Evolutionary conservation across 805 yeast genomes (phyloP), one percentile per base, ranked within the genome.

Genomic region (Blastobotrys peoriensis): DNA sequence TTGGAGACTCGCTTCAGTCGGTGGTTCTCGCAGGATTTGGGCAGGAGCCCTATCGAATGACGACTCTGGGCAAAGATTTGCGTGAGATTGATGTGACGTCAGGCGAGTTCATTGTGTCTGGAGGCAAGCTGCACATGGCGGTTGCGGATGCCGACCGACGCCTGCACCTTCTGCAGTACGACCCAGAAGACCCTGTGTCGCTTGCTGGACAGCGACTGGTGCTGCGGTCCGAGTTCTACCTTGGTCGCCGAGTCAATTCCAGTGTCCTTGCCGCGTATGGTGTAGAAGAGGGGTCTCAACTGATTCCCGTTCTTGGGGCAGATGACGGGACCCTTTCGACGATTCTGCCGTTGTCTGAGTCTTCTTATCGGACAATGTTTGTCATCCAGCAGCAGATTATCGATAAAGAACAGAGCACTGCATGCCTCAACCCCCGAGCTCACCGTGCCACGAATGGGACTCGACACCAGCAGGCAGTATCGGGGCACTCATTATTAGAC

Each of bases 31-130:
- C 81, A 22, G 97, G 97, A 1, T 89, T 88, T 65, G 95, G 88
- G 61, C 91, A 94, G 2, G 96, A 91, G 56, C 99, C 99, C 0
- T 89, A 86, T 61, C 69, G 96, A 51, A 79, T 91, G 81, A 70
- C 87, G 15, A 63, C 75, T 46, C 62, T 93, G 41, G 89, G 95
- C 5, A 85, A 83, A 58, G 95, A 89, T 60, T 70, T 76, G 17
- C 71, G 76, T 20, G 63, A 73, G 16, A 67, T 83, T 36, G 83
- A 80, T 55, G 82, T 84, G 0, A 70, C 74, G 36, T 72, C 82
- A 47, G 78, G 84, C n/a, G 96, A 89, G 48, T 87, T 89, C 58
- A 63, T 86, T 20, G 76, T 79, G 13, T 74, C 79, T 45, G 84
- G 83, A 46, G 84, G 83, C 8, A 83, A 84, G 40, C 64, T 89